phyloP scores from a whole-genome alignment of 2,329 filamentous ascomycete genomes.

The Graphilbum sp. region DNA sequence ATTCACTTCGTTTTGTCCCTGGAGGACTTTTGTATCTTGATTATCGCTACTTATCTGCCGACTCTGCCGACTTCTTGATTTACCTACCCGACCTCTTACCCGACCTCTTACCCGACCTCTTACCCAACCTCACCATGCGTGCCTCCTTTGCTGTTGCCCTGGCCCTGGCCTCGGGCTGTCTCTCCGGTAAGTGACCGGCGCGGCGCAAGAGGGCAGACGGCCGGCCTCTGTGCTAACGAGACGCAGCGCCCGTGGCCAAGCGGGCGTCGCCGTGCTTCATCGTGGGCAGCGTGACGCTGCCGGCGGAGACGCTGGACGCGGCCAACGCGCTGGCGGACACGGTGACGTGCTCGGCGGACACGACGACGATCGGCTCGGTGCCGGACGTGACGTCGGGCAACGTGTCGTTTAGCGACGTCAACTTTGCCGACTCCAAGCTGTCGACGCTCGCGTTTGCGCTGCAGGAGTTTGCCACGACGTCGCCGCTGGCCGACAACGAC shows the following conservation, averaged over 20 bases:
- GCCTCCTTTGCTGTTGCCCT: constrained; percentile 4
- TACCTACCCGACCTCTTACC: too few species aligned
- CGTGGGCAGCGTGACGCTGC: constrained; percentile 31
- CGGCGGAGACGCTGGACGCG: constrained; percentile 28
- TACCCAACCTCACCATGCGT: constrained; percentile 6
- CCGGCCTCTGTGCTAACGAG: too few species aligned
- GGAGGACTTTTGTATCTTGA: too few species aligned
- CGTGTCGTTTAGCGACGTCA: constrained; percentile 34
- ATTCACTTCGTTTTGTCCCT: too few species aligned
- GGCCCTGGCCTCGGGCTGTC: constrained; percentile 5
- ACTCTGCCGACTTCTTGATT: too few species aligned
- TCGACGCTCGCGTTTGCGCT: constrained; percentile 38
- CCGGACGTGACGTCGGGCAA: constrained; percentile 38
- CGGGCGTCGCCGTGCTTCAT: constrained; percentile 29
- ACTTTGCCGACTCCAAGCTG: constrained; percentile 33
- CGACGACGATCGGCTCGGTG: constrained; percentile 33
- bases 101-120: too few species aligned
- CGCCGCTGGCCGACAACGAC: constrained; percentile 30
- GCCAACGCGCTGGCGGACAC: constrained; percentile 23
- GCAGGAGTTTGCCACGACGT: constrained; percentile 31
- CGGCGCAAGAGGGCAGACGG: too few species aligned
- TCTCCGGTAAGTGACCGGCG: constrained; percentile 2
- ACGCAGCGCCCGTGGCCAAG: neutral
- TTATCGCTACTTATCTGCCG: too few species aligned
- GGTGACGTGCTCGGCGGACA: constrained; percentile 31